Percentiles rank a stretch among this genome's conserved stretches.
phyloP scores from a whole-genome alignment of 2,329 filamentous ascomycete species.

The Aphanocladium album region DNA sequence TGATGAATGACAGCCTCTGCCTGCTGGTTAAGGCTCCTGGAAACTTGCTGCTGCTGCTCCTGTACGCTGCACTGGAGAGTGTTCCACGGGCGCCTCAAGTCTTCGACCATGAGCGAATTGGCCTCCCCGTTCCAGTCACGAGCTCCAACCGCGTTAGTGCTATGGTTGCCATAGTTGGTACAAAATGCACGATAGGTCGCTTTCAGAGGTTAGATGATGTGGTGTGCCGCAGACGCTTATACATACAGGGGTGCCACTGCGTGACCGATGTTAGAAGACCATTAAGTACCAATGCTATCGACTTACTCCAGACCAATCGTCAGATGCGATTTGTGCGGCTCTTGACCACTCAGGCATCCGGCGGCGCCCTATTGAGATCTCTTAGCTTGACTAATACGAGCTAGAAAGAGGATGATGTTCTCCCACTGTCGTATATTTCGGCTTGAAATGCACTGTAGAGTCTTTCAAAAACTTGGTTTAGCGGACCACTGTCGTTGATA shows the following conservation, averaged over 20 bases:
- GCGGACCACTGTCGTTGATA: background rate
- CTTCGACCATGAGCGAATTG: conserved; percentile 30
- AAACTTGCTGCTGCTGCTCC: background rate
- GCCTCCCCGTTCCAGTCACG: conserved; percentile 44
- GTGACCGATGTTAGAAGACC: background rate
- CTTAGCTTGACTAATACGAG: background rate
- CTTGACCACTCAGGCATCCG: conserved; percentile 22
- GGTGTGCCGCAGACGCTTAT: background rate
- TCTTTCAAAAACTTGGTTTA: background rate
- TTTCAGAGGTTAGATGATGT: conserved; percentile 18
- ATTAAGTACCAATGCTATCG: background rate
- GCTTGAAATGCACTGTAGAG: background rate
- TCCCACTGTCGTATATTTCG: conserved; percentile 10
- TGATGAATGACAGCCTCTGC: background rate
- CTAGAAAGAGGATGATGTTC: background rate
- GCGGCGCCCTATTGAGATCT: background rate
- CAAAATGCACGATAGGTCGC: conserved; percentile 38
- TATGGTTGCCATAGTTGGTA: conserved; percentile 33
- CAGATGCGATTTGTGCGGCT: conserved; percentile 23
- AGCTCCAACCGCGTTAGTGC: conserved; percentile 20
- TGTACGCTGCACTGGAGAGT: conserved; percentile 13
- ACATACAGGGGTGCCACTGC: conserved; percentile 25
- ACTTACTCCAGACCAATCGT: conserved; percentile 33
- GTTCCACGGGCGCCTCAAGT: conserved; percentile 30
- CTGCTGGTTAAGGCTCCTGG: background rate